phyloP scores from a whole-genome alignment of 768 basidiomycete genomes.

The Cystobasidium ongulense region DNA sequence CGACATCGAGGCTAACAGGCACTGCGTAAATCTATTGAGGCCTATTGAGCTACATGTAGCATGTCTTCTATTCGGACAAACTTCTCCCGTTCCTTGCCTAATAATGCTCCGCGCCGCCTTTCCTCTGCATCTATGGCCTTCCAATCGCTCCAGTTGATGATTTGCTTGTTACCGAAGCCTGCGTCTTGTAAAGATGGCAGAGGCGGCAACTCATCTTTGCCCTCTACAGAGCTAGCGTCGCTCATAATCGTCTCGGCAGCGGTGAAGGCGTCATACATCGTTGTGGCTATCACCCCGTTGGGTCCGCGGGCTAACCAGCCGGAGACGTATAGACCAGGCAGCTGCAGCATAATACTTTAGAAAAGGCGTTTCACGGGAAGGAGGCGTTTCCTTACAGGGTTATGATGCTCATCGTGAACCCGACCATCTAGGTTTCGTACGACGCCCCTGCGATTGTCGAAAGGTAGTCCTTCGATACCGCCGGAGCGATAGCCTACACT shows the following conservation, averaged over 20 bases:
- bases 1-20: background rate
- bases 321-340: slow-evolving; percentile 67
- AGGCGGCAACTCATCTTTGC: slow-evolving; percentile 51
- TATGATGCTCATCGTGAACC: slow-evolving; percentile 45
- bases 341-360: slow-evolving; percentile 40
- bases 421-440: slow-evolving; percentile 49
- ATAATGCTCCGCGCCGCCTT: slow-evolving; percentile 51
- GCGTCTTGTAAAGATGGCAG: slow-evolving; percentile 47
- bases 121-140: slow-evolving; percentile 66
- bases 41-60: slow-evolving; percentile 42
- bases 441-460: slow-evolving; percentile 46
- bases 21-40: too few relatives aligned
- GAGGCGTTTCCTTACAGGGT: background rate
- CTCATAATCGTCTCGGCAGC: slow-evolving; percentile 63
- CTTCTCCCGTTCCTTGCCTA: slow-evolving; percentile 48
- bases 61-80: slow-evolving; percentile 46
- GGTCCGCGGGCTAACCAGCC: slow-evolving; percentile 93
- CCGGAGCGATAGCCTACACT: slow-evolving; percentile 68
- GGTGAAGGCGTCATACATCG: slow-evolving; percentile 84
- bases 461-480: slow-evolving; percentile 43
- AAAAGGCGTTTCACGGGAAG: background rate
- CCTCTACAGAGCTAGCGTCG: slow-evolving; percentile 50
- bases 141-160: slow-evolving; percentile 69
- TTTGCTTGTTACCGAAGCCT: slow-evolving; percentile 38
- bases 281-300: slow-evolving; percentile 78